Conservation (phyloP, 163 green algal genomes). For the Chloroidium sp. region DNA sequence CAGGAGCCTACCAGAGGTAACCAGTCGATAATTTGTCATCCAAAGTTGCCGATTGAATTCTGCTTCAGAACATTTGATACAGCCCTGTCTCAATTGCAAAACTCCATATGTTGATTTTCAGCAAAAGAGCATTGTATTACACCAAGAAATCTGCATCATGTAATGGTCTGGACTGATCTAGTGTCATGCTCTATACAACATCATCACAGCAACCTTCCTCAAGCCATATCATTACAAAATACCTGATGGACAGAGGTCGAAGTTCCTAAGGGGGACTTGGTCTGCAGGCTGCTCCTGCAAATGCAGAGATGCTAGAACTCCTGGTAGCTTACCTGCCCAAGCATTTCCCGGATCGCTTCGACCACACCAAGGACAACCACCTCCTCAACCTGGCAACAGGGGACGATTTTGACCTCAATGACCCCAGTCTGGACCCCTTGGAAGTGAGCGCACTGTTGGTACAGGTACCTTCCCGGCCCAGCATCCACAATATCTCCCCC, state of each 20-base stretch:
- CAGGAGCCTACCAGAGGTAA: not conserved
- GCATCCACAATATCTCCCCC: not conserved
- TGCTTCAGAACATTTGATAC: not conserved
- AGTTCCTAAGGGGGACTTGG: too few species aligned
- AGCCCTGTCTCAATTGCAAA: not conserved
- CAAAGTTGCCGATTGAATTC: not conserved
- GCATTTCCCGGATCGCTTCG: slow-evolving; percentile 14
- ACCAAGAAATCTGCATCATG: not conserved
- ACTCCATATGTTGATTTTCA: not conserved
- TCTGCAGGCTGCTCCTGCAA: slow-evolving; percentile 15
- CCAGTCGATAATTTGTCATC: not conserved
- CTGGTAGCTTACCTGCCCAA: slow-evolving; percentile 24
- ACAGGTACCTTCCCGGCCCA: slow-evolving; percentile 9
- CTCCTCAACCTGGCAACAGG: slow-evolving; percentile 11
- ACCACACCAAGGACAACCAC: slow-evolving; percentile 4
- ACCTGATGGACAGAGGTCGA: too few species aligned
- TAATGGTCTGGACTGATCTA: not conserved
- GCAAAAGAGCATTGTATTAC: not conserved
- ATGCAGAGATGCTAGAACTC: slow-evolving; percentile 21
- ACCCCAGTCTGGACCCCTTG: slow-evolving; percentile 16
- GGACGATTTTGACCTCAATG: slow-evolving; percentile 12
- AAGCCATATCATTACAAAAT: too few species aligned
- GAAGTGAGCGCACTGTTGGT: slow-evolving; percentile 26
- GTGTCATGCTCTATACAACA: not conserved
- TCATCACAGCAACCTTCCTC: not conserved